Conservation (phyloP, 768 basidiomycete species). For the Tricholomella constricta region DNA sequence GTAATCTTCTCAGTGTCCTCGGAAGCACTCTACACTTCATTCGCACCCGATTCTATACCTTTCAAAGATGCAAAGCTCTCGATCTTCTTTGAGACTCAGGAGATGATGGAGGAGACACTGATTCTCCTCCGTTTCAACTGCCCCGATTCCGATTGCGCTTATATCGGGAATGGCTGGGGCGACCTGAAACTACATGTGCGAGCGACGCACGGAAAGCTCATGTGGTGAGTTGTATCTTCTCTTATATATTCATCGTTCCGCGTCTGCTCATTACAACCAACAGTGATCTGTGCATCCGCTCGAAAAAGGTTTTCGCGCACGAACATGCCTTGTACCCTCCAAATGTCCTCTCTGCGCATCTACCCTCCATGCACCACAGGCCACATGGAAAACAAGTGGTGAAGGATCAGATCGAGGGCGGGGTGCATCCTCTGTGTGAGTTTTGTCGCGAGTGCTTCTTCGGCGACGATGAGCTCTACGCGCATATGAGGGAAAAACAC, state of each 20-base stretch:
- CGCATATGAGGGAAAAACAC: conserved; percentile 91
- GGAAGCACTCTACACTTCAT: conserved; percentile 62
- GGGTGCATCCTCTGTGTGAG: conserved; percentile 76
- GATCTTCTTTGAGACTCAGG: conserved; percentile 85
- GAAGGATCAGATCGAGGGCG: conserved; percentile 67
- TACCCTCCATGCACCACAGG: conserved; percentile 66
- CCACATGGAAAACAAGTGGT: conserved; percentile 37
- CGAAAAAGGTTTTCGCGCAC: conserved; percentile 94
- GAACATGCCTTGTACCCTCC: conserved; percentile 85
- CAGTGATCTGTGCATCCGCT: conserved; percentile 84
- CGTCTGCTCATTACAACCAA: not conserved
- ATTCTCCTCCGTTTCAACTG: conserved; percentile 94
- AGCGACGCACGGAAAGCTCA: conserved; percentile 68
- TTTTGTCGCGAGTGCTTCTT: conserved; percentile 96
- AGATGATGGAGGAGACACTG: conserved; percentile 94
- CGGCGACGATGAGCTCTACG: conserved; percentile 88
- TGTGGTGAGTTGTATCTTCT: conserved; percentile 65
- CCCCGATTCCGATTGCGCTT: conserved; percentile 81
- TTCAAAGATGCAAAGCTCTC: conserved; percentile 73
- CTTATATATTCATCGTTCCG: not conserved
- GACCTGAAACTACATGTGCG: conserved; percentile 87
- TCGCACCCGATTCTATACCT: conserved; percentile 52
- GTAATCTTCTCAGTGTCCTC: conserved; percentile 76
- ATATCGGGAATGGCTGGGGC: conserved; percentile 85
- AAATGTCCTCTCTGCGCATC: conserved; percentile 62